phyloP scores from a whole-genome alignment of 2,329 filamentous ascomycete species.

The Calonectria hongkongensis region DNA sequence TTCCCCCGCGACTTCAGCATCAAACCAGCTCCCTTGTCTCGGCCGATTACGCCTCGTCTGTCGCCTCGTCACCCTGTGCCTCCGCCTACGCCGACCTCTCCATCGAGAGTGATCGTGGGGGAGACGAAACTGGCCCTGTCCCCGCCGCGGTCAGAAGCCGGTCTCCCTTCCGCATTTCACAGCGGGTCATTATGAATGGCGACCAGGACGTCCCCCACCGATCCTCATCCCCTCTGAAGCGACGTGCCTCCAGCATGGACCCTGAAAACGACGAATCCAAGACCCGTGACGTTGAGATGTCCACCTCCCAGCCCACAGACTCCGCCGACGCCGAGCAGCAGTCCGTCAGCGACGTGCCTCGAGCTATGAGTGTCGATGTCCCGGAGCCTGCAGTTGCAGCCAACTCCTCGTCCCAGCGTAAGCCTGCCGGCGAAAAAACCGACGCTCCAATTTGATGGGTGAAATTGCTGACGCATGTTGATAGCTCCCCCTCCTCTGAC shows the following conservation, averaged over 20 bases:
- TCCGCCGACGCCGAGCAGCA: slow-evolving; percentile 44
- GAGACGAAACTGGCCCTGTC: slow-evolving; percentile 66
- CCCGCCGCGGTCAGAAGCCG: slow-evolving; percentile 66
- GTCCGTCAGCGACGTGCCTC: slow-evolving; percentile 52
- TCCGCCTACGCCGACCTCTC: slow-evolving; percentile 74
- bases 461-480: slow-evolving; percentile 42
- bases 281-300: slow-evolving; percentile 69
- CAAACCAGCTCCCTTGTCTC: slow-evolving; percentile 63
- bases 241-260: slow-evolving; percentile 78
- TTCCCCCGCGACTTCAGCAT: slow-evolving; percentile 72
- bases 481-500: slow-evolving; percentile 63
- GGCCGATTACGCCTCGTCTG: slow-evolving; percentile 72
- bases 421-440: slow-evolving; percentile 39
- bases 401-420: slow-evolving; percentile 53
- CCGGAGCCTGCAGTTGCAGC: slow-evolving; percentile 55
- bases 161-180: slow-evolving; percentile 71
- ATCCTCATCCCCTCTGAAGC: slow-evolving; percentile 79
- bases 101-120: slow-evolving; percentile 73
- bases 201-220: slow-evolving; percentile 75
- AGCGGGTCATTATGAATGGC: slow-evolving; percentile 76
- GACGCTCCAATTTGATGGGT: slow-evolving; percentile 3
- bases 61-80: slow-evolving; percentile 75
- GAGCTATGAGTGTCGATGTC: slow-evolving; percentile 65
- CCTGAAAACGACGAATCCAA: slow-evolving; percentile 65
- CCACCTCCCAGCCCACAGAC: slow-evolving; percentile 53